Base-by-base conservation (phyloP, 106 monocot species). In the Triglochin maritima region DNA sequence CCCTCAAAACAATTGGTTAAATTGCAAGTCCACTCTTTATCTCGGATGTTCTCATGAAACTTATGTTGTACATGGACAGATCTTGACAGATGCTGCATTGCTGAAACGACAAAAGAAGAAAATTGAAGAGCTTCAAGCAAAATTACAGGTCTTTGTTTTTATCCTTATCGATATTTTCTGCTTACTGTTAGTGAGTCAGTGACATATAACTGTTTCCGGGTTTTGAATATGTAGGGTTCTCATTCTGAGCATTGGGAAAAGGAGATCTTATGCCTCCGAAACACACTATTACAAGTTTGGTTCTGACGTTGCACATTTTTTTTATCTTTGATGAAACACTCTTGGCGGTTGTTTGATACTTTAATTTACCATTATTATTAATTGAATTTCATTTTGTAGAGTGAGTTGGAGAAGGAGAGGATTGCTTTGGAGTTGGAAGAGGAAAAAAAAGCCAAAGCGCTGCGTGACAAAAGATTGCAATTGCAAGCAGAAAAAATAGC, bases 321-420 rank as follows among this genome's bases (percentile, higher is more conserved):
- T 4, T 8, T 52, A 2, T 48, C 13, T 29, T 6, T 52, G 52
- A 52, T 52, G 11, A 7, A 52, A 52, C 0, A 52, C 9, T 0
- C 11, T 6, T 52, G 52, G 52, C 11, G 0, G 52, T 52, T 8
- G 13, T 4, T n/a, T 15, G 15, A 46, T 47, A 13, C 49, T 64
- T 64, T 48, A 3, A 6, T n/a, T 64, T n/a, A 12, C 4, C 29
- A 42, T 67, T 55, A 5, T 75, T 29, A 7, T 69, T 69, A 45
- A 47, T 29, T 43, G 51, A 65, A 17, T 56, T 48, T 63, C n/a
- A 11, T 11, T 9, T 57, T 57, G 7, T 72, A 96, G 92, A 98
- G 98, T 81, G 98, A 88, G 79, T 71, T 92, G 47, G 98, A 92
- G 69, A 98, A 92, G 64, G 98, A 98, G 80, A 86, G 98, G 62